These are phyloP conservation scores for Aspergillus conjunctus DNA, from an alignment of 495 filamentous ascomycete genomes.

Conservation along the genomic window DNA sequence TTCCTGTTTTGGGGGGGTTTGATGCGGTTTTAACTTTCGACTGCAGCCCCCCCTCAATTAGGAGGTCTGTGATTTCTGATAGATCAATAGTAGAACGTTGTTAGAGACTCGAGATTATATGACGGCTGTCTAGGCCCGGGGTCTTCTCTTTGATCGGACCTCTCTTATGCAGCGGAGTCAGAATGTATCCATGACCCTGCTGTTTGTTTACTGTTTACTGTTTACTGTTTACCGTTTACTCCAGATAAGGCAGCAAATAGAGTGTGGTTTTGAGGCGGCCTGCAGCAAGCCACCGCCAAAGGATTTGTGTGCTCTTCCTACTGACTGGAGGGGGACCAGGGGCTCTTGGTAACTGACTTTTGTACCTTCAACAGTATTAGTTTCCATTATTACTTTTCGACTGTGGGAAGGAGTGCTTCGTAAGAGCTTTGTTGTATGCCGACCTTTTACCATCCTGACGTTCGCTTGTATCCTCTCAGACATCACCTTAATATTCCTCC, in stretches of 20 bases:
- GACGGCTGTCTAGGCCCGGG: not conserved
- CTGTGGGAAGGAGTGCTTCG: too few relatives aligned
- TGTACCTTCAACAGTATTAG: not conserved
- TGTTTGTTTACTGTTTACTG: not conserved
- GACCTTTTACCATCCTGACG: too few relatives aligned
- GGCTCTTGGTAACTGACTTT: slow-evolving; percentile 49
- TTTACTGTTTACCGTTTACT: not conserved
- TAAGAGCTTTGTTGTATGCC: too few relatives aligned
- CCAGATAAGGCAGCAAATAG: slow-evolving; percentile 16
- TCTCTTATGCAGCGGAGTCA: not conserved
- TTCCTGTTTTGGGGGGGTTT: slow-evolving; percentile 8
- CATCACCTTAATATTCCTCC: too few relatives aligned
- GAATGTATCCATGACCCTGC: not conserved
- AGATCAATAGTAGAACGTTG: slow-evolving; percentile 12
- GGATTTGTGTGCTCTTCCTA: slow-evolving; percentile 62
- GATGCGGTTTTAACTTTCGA: slow-evolving; percentile 9
- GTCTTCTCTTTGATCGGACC: slow-evolving; percentile 7
- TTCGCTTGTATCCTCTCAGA: too few relatives aligned
- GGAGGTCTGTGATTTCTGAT: slow-evolving; percentile 10
- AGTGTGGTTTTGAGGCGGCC: slow-evolving; percentile 40
- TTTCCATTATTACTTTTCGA: not conserved
- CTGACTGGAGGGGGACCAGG: slow-evolving; percentile 62
- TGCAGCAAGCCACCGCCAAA: slow-evolving; percentile 62
- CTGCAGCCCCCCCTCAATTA: not conserved
- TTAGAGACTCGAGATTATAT: not conserved